phyloP scores from a whole-genome alignment of 2,329 filamentous ascomycete genomes.

The Trichophyton simii region DNA sequence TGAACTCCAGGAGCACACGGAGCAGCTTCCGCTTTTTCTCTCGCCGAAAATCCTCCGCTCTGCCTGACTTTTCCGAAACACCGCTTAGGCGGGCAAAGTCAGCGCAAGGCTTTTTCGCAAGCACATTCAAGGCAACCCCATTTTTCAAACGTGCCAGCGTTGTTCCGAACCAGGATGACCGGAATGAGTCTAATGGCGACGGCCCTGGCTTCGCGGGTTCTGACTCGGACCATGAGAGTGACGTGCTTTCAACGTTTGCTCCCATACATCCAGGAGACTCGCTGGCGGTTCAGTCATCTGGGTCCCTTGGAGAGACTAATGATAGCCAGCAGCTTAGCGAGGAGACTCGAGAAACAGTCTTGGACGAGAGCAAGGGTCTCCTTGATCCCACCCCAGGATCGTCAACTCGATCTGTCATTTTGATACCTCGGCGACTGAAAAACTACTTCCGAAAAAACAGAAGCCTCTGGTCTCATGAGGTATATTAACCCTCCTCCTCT shows the following conservation, averaged over 20 bases:
- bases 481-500: not conserved
- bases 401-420: not conserved
- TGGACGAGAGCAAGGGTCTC: not conserved
- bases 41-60: conserved; percentile 1
- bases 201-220: not conserved
- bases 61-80: conserved; percentile 8
- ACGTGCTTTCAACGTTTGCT: not conserved
- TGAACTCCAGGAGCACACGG: conserved; percentile 6
- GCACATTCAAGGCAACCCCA: conserved; percentile 15
- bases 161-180: not conserved
- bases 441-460: not conserved
- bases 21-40: not conserved
- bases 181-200: not conserved
- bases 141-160: conserved; percentile 3
- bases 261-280: not conserved
- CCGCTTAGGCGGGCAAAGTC: conserved; percentile 24
- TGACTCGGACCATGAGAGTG: not conserved
- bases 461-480: not conserved
- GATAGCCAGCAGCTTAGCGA: not conserved
- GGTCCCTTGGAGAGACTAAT: not conserved
- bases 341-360: not conserved
- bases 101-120: conserved; percentile 21
- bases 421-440: not conserved
- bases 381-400: not conserved
- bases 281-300: not conserved